These are phyloP conservation scores for Westerdykella aurantiaca DNA, from an alignment of 2,329 filamentous ascomycete genomes.

Conservation along the genomic window DNA sequence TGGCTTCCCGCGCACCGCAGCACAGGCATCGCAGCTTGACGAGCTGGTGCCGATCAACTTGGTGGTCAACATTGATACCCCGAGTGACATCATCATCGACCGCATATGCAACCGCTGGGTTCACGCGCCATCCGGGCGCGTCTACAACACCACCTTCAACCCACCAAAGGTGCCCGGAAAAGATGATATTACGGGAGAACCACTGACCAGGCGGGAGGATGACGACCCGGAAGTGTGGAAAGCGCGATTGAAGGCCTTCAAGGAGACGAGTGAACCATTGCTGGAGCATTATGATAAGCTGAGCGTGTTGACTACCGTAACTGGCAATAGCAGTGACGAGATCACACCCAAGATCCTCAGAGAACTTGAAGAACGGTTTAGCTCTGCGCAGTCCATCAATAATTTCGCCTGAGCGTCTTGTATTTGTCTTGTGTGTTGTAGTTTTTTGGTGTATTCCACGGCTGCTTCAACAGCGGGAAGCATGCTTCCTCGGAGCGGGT, in stretches of 20 bases:
- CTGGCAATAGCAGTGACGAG: conserved; percentile 87
- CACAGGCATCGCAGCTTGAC: conserved; percentile 73
- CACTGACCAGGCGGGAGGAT: conserved; percentile 73
- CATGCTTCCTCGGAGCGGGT: not conserved
- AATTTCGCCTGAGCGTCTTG: conserved; percentile 2
- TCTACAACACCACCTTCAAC: conserved; percentile 95
- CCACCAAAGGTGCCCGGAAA: conserved; percentile 70
- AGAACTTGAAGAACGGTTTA: conserved; percentile 77
- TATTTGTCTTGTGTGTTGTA: conserved; percentile 2
- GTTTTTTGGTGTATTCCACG: not conserved
- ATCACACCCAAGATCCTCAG: conserved; percentile 83
- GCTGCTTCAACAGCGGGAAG: not conserved
- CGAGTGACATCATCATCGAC: conserved; percentile 77
- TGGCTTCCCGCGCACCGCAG: conserved; percentile 84
- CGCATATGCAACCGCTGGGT: conserved; percentile 91
- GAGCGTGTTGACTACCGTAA: conserved; percentile 78
- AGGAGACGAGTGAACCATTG: conserved; percentile 77
- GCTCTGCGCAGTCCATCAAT: conserved; percentile 12
- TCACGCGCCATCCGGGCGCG: conserved; percentile 80
- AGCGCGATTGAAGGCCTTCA: conserved; percentile 72
- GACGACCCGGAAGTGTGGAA: conserved; percentile 85
- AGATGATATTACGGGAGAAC: conserved; percentile 89
- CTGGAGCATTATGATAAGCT: conserved; percentile 83
- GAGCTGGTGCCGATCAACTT: conserved; percentile 87
- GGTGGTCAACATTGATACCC: conserved; percentile 80